Base-by-base conservation (phyloP, 1,284 basidiomycete species). In the Tilletiopsis washingtonensis region DNA sequence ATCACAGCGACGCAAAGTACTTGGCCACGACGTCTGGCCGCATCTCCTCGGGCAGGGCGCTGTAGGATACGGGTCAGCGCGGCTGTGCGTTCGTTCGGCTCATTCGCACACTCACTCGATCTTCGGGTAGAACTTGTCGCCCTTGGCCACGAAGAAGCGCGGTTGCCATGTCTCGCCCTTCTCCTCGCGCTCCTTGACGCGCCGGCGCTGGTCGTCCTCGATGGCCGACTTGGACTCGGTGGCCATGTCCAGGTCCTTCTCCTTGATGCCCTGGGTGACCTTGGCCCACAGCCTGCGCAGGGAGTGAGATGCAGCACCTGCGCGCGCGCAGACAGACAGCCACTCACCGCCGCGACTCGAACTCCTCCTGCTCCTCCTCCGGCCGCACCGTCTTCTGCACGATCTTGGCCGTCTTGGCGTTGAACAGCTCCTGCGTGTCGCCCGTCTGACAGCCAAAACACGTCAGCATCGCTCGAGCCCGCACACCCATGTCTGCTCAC, bases 171-270 rank as follows among this genome's bases (percentile, higher is more conserved):
- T 77, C 54, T 82, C 78, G 2, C 84, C 84, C 7, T 76, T 80
- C 69, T 86, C 86, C 53, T 94, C 91, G 51, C 88, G 79, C 70
- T 78, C 76, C 61, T 80, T 81, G n/a, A 87, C 82, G 43, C 82
- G 75, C 61, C 91, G 87, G 45, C 93, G 80, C 75, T 98, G 93
- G 25, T 82, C 83, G 64, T 96, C 91, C 76, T 99, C 93, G 1
- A 99, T 89, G 12, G 80, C 80, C 0, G 82, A 81, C 78, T 99
- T 99, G 42, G 86, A 86, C 37, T 83, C 81, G 7, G 91, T 96
- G 11, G 94, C 94, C 21, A 83, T 85, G 64, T 91, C 88, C 85
- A 97, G 91, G 73, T 99, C 88, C 68, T 85, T 88, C 40, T 78
- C 77, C 45, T 81, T 76, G 75, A 98, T 97, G 17, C 91, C 94